Evolutionary conservation across 495 filamentous ascomycete species (phyloP).

Genomic region (Xylaria venustula): DNA sequence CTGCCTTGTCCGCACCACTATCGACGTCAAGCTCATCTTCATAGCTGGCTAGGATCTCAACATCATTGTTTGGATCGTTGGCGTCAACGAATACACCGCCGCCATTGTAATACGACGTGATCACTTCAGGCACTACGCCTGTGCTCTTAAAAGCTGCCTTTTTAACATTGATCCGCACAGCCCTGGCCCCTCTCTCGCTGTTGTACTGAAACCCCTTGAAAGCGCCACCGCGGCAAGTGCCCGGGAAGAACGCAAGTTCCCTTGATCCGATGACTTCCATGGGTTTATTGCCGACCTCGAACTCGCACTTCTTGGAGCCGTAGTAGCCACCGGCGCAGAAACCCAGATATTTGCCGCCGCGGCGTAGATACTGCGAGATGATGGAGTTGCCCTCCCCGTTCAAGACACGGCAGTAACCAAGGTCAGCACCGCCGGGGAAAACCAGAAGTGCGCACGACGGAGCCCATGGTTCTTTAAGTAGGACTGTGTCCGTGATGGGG

Average conservation of each 20-base stretch:
- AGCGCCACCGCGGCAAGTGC: slow-evolving; percentile 79
- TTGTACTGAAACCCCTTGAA: slow-evolving; percentile 91
- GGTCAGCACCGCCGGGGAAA: slow-evolving; percentile 91
- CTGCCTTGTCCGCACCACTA: slow-evolving; percentile 67
- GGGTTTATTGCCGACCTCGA: slow-evolving; percentile 77
- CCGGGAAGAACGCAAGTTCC: slow-evolving; percentile 87
- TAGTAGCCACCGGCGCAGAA: slow-evolving; percentile 97
- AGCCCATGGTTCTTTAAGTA: slow-evolving; percentile 91
- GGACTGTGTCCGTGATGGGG: slow-evolving; percentile 70
- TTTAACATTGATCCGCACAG: slow-evolving; percentile 64
- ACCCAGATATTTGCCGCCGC: slow-evolving; percentile 84
- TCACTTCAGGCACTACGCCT: slow-evolving; percentile 56
- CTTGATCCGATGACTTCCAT: slow-evolving; percentile 85
- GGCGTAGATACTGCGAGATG: slow-evolving; percentile 79
- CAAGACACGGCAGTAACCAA: slow-evolving; percentile 83
- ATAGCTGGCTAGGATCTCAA: slow-evolving; percentile 84
- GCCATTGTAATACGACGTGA: slow-evolving; percentile 88
- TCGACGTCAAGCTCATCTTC: slow-evolving; percentile 74
- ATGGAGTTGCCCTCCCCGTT: slow-evolving; percentile 84
- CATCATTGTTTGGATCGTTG: slow-evolving; percentile 56
- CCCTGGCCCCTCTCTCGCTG: slow-evolving; percentile 81
- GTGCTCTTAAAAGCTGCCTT: slow-evolving; percentile 56
- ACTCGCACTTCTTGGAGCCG: slow-evolving; percentile 76
- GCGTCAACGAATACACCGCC: slow-evolving; percentile 94
- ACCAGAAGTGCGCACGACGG: slow-evolving; percentile 85